Base-by-base conservation (phyloP, 169 alveolate species). In the Babesia sp. region DNA sequence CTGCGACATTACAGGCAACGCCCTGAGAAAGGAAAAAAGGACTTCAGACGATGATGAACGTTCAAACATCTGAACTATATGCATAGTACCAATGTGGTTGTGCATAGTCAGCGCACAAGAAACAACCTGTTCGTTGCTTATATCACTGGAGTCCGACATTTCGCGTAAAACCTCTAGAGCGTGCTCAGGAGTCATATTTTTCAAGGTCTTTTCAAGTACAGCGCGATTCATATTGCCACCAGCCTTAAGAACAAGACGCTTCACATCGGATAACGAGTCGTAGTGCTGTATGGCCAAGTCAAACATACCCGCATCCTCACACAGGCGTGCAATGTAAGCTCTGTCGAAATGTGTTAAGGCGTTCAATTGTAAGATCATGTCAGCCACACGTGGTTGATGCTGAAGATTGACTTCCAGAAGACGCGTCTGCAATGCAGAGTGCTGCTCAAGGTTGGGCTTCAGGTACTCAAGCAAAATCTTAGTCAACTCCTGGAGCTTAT, bases 391-490 rank as follows among this genome's bases (percentile, higher is more conserved):
- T 0, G 97, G 96, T 64, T 71, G 75, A 51, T 54, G 94, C 86
- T 90, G 87, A 53, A 98, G 86, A 85, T 97, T 98, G 66, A 97
- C 92, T 82, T 96, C 99, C 59, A 98, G 90, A 53, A 98, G 95
- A 80, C 96, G 96, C 31, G 99, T 98, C 91, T 98, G 99, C 36
- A 97, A 93, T 74, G 93, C 96, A 29, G 97, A 98, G 76, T 98
- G 99, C 90, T 97, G 99, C 26, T 98, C 98, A 84, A 92, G 92
- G 91, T 97, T 96, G 42, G 93, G 94, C 87, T 95, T 96, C 70
- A 98, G 93, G 74, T 96, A 97, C 61, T 98, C 99, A 45, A 98
- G 93, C 79, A 98, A 86, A 72, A 98, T 92, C 20, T 99, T 96
- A 33, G 99, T 97, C 44, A 97, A 84, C 88, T 98, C 99, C 90